Conservation (phyloP, 495 filamentous ascomycete species). For the Podospora pseudocomata region DNA sequence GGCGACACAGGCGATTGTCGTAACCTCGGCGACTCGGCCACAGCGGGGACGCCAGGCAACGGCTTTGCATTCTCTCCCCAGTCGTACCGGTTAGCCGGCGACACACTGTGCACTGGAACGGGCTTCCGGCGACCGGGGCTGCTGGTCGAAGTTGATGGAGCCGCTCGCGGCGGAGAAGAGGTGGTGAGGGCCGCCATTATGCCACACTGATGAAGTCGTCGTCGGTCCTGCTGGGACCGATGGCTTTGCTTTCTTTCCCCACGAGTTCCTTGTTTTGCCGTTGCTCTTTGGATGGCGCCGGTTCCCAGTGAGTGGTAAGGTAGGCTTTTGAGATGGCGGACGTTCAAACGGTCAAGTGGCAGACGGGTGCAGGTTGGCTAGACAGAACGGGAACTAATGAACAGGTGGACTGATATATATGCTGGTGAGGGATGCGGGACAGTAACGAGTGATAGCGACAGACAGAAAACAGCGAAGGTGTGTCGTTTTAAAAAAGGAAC, state of each 20-base stretch:
- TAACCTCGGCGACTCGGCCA: constrained; percentile 35
- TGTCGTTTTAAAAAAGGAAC: constrained; percentile 3
- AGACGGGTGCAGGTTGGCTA: neutral
- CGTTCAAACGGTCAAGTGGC: constrained; percentile 5
- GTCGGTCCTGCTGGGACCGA: neutral
- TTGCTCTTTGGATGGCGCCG: neutral
- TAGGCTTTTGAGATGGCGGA: constrained; percentile 2
- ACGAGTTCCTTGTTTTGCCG: neutral
- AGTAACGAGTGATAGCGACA: constrained; percentile 17
- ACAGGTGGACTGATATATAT: neutral
- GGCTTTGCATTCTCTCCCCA: constrained; percentile 34
- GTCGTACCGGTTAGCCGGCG: constrained; percentile 35
- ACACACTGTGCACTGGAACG: constrained; percentile 32
- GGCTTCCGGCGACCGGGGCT: constrained; percentile 44
- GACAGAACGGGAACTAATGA: no score
- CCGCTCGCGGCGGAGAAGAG: constrained; percentile 28
- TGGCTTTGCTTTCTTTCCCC: neutral
- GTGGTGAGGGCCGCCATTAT: constrained; percentile 48
- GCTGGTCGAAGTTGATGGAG: constrained; percentile 31
- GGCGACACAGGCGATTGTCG: constrained; percentile 41
- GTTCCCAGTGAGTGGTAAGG: neutral
- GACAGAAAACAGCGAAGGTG: constrained; percentile 13
- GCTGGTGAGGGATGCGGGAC: neutral
- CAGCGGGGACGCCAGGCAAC: constrained; percentile 27
- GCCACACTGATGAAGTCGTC: constrained; percentile 14